Conservation (phyloP, 2,329 filamentous ascomycete genomes). For the Aspergillus latus region DNA sequence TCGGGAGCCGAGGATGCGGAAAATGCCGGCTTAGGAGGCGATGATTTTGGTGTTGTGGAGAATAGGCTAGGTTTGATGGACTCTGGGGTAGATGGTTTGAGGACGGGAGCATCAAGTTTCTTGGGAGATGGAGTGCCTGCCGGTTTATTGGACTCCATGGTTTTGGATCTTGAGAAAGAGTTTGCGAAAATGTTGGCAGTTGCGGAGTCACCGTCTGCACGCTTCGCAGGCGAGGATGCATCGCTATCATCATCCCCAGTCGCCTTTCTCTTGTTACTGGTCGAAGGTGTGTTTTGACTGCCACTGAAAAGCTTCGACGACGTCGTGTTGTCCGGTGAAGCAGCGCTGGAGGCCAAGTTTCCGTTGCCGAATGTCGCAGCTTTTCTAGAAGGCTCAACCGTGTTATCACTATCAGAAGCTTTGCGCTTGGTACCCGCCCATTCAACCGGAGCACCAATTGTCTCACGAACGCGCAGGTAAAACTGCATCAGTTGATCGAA, state of each 20-base stretch:
- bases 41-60: constrained; percentile 25
- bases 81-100: constrained; percentile 23
- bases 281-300: constrained; percentile 10
- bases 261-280: constrained; percentile 22
- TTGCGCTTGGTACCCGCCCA: constrained; percentile 30
- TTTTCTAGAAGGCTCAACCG: constrained; percentile 25
- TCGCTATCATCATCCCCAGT: constrained; percentile 20
- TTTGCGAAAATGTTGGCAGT: constrained; percentile 34
- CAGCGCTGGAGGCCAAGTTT: constrained; percentile 2
- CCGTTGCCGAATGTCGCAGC: constrained; percentile 19
- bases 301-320: constrained; percentile 23
- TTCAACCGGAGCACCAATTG: constrained; percentile 37
- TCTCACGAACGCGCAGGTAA: constrained; percentile 40
- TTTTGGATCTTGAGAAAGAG: constrained; percentile 29
- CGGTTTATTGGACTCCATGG: constrained; percentile 16
- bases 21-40: constrained; percentile 26
- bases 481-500: constrained; percentile 39
- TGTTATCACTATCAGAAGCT: constrained; percentile 19
- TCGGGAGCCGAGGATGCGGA: constrained; percentile 13
- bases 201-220: constrained; percentile 24
- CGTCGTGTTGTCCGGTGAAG: constrained; percentile 9
- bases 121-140: constrained; percentile 9
- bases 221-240: constrained; percentile 19
- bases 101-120: constrained; percentile 5
- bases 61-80: constrained; percentile 18